Evolutionary conservation across 345 rosid genomes (phyloP).

Genomic region (Acer yangbiense): DNA sequence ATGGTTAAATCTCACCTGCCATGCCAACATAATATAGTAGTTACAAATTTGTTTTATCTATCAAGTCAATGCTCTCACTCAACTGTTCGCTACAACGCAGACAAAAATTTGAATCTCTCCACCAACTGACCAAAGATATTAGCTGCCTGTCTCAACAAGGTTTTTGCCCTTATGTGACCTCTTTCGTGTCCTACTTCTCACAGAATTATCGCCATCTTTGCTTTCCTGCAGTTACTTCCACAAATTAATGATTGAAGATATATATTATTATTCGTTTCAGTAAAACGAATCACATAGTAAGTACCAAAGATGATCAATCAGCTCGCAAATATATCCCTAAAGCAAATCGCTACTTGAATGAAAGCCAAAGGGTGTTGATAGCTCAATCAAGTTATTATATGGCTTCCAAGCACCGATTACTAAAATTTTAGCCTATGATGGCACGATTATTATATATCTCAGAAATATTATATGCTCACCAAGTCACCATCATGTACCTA

Average conservation of each 20-base stretch:
- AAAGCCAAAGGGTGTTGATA: neutral
- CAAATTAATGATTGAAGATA: conserved; percentile 2
- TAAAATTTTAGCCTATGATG: neutral
- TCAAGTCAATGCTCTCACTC: neutral
- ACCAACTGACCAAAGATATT: neutral
- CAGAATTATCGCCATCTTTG: conserved; percentile 23
- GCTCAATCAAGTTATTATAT: neutral
- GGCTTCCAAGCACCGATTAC: neutral
- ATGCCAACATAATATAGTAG: neutral
- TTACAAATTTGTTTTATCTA: neutral
- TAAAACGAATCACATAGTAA: neutral
- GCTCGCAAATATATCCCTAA: no score
- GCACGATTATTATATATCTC: neutral
- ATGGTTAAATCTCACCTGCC: neutral
- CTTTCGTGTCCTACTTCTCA: conserved; percentile 47
- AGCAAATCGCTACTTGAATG: no score
- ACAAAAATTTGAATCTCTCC: conserved; percentile 17
- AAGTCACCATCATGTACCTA: neutral
- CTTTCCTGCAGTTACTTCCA: conserved; percentile 39
- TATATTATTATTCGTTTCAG: neutral
- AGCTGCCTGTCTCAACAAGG: conserved; percentile 14
- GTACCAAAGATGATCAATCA: neutral
- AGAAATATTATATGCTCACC: neutral
- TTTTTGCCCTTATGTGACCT: conserved; percentile 35
- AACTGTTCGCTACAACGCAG: neutral